Evolutionary conservation across 2,329 filamentous ascomycete species (phyloP).

Genomic region (Stromatinia cepivora): DNA sequence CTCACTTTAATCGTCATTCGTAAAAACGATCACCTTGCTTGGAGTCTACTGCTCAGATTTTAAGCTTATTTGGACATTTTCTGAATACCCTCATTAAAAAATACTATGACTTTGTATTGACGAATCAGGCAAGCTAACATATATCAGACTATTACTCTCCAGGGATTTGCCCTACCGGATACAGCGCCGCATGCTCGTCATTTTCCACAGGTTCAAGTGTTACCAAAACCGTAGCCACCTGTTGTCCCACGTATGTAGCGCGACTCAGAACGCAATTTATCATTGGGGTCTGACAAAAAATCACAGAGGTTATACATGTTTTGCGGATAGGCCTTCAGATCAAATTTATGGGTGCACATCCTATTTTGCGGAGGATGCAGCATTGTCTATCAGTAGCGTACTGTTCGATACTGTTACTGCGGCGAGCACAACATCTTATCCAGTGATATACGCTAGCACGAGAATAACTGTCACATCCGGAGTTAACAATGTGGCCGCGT

Average conservation of each 20-base stretch:
- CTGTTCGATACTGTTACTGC: conserved; percentile 7
- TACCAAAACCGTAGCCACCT: conserved; percentile 15
- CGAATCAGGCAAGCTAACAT: not conserved
- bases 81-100: too few relatives aligned
- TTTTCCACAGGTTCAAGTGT: not conserved
- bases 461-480: conserved; percentile 4
- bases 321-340: not conserved
- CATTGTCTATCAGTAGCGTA: conserved; percentile 2
- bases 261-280: not conserved
- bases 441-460: not conserved
- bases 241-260: conserved; percentile 17
- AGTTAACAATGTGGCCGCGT: not conserved
- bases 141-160: conserved; percentile 18
- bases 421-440: conserved; percentile 1
- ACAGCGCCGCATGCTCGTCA: conserved; percentile 15
- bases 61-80: not conserved
- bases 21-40: not conserved
- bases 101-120: not conserved
- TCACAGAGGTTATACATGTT: conserved; percentile 14
- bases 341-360: conserved; percentile 21
- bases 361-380: not conserved
- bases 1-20: too few relatives aligned
- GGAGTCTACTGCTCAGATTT: not conserved
- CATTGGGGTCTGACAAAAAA: not conserved
- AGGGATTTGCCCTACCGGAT: conserved; percentile 5